Percentiles rank a stretch among this genome's conserved stretches.
Conservation (phyloP, 768 basidiomycete genomes). For the Fistulinella prunicolor region DNA sequence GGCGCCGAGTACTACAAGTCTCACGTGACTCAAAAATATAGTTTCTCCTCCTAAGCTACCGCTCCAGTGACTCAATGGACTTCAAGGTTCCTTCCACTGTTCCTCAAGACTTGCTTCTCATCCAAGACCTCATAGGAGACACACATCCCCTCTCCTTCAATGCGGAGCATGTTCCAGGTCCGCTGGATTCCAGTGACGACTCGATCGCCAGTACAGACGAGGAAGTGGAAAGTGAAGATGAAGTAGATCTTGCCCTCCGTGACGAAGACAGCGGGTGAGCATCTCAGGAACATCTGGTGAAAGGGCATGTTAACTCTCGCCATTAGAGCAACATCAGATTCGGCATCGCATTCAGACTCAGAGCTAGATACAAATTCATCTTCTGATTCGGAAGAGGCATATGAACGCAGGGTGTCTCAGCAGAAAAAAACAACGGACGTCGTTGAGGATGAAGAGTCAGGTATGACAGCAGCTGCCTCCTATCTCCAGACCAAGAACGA, state of each 20-base stretch:
- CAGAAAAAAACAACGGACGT: slow-evolving; percentile 18
- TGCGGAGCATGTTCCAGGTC: slow-evolving; percentile 1
- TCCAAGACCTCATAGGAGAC: slow-evolving; percentile 59
- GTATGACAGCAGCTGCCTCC: slow-evolving; percentile 36
- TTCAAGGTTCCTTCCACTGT: slow-evolving; percentile 63
- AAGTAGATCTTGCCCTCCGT: slow-evolving; percentile 54
- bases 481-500: slow-evolving; percentile 73
- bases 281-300: neutral
- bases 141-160: slow-evolving; percentile 3
- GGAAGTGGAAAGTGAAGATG: slow-evolving; percentile 63
- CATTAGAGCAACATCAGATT: slow-evolving; percentile 28
- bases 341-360: slow-evolving; percentile 41
- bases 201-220: slow-evolving; percentile 51
- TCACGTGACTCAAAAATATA: slow-evolving; percentile 24
- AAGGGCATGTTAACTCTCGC: slow-evolving; percentile 18
- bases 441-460: slow-evolving; percentile 53
- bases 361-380: slow-evolving; percentile 19
- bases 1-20: neutral
- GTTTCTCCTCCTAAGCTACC: neutral
- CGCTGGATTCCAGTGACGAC: slow-evolving; percentile 36
- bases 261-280: slow-evolving; percentile 40
- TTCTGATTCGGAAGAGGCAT: slow-evolving; percentile 21
- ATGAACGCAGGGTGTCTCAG: slow-evolving; percentile 3
- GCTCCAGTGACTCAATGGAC: slow-evolving; percentile 17
- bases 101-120: slow-evolving; percentile 74